Evolutionary conservation across 345 rosid genomes (phyloP).

Genomic region (Ricinus communis): DNA sequence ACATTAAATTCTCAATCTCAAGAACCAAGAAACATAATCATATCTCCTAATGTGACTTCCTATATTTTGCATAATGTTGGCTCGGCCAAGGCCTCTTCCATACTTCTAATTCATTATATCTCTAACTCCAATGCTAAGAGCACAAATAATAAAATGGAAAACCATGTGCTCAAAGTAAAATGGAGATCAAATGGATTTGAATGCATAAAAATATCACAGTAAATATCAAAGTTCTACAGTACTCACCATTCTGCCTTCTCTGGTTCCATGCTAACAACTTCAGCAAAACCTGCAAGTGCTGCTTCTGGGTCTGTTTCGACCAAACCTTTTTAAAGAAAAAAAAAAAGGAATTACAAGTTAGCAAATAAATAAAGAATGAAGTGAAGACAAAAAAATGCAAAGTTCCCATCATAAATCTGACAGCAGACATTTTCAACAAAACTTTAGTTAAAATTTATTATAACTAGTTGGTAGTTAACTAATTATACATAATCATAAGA

Average conservation of each 20-base stretch:
- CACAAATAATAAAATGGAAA: neutral
- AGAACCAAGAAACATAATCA: too few relatives aligned
- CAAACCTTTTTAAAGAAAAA: constrained; percentile 49
- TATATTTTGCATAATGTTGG: too few relatives aligned
- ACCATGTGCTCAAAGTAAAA: neutral
- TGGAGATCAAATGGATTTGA: neutral
- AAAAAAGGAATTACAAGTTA: neutral
- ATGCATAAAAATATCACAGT: neutral
- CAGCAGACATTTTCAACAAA: too few relatives aligned
- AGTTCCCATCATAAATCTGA: too few relatives aligned
- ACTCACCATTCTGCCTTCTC: constrained; percentile 96
- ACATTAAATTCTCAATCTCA: too few relatives aligned
- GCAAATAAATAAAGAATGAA: neutral
- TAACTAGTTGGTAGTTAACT: neutral
- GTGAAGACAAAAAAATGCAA: neutral
- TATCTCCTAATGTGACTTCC: too few relatives aligned
- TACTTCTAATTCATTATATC: neutral
- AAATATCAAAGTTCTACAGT: neutral
- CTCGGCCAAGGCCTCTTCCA: too few relatives aligned
- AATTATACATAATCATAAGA: neutral
- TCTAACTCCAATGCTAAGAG: neutral
- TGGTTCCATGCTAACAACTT: constrained; percentile 94
- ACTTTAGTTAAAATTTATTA: neutral
- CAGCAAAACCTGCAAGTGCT: constrained; percentile 93
- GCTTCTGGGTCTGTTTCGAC: constrained; percentile 91